These are phyloP conservation scores for Thalassiosira delicatula DNA, from an alignment of 352 stramenopile species.

Conservation along the genomic window DNA sequence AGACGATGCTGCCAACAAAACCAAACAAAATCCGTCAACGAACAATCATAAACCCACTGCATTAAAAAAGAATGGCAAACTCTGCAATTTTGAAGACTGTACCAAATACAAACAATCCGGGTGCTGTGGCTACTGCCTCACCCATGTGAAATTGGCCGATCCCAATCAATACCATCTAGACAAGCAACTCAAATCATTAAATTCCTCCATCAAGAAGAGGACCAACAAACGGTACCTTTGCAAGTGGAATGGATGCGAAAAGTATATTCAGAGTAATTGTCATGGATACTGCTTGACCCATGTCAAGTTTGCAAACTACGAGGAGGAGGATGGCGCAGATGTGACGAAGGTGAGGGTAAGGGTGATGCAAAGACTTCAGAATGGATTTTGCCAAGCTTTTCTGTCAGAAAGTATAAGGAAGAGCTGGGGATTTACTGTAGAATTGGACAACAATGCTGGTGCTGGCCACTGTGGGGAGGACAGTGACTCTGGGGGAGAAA, in stretches of 20 bases:
- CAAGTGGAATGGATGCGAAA: conserved; percentile 27
- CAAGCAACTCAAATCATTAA: neutral
- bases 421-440: conserved; percentile 4
- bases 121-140: too few species aligned
- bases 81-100: too few species aligned
- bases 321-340: conserved; percentile 30
- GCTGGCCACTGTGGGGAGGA: too few species aligned
- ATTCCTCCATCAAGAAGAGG: conserved; percentile 13
- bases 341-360: conserved; percentile 36
- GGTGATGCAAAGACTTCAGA: conserved; percentile 8
- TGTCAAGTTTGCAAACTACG: conserved; percentile 25
- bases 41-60: neutral
- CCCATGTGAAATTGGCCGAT: too few species aligned
- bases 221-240: conserved; percentile 22
- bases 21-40: too few species aligned
- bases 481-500: too few species aligned
- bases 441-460: too few species aligned
- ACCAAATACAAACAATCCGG: too few species aligned
- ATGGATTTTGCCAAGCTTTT: conserved; percentile 38
- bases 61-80: too few species aligned
- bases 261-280: conserved; percentile 45
- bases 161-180: too few species aligned
- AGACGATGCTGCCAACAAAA: too few species aligned
- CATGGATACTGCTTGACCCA: conserved; percentile 34
- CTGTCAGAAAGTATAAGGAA: conserved; percentile 10